Base-by-base conservation (phyloP, 257 asterid species). In the Phtheirospermum japonicum region DNA sequence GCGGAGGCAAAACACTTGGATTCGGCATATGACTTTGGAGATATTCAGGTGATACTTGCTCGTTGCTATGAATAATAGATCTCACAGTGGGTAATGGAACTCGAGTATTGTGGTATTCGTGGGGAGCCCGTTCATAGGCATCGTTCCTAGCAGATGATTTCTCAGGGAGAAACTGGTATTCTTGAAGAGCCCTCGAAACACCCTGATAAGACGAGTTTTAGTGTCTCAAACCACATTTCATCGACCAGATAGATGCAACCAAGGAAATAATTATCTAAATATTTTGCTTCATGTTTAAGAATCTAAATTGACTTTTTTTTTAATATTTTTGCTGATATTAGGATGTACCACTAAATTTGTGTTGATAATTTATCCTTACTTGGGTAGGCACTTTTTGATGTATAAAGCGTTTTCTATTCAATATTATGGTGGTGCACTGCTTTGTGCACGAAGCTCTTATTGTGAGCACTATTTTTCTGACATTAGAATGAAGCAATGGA, bases 131-230 rank as follows among this genome's bases (percentile, higher is more conserved):
- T 53, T 83, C 95, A 54, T 73, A 75, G 20, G 76, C 68, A 69
- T 80, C 87, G 16, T 66, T 84, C 75, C 89, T 80, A 37, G 71
- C 67, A 52, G 85, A 77, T 59, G 96, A 89, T 62, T 86, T 85
- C 77, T 89, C 94, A 7, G 96, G 95, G 61, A 89, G 87, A 80
- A 89, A 89, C 68, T 89, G 90, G 74, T 82, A 86, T 55, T 89
- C 95, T 5, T 72, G 95, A 61, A 86, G 62, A 68, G 82, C 73
- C 81, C 85, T 80, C 43, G 86, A 79, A 60, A 85, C 75, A 75
- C 86, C 85, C 96, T 89, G 79, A 71, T 31, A 83, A 48, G 66
- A 45, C 54, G 57, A 59, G 36, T 23, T 60, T 70, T 65, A 60
- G 61, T 42, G 54, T 59, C 67, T 58, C 17, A 14, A 23, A 64